Base-by-base conservation (phyloP, 1,139 yeast genomes). In the Geotrichum histeridarum region DNA sequence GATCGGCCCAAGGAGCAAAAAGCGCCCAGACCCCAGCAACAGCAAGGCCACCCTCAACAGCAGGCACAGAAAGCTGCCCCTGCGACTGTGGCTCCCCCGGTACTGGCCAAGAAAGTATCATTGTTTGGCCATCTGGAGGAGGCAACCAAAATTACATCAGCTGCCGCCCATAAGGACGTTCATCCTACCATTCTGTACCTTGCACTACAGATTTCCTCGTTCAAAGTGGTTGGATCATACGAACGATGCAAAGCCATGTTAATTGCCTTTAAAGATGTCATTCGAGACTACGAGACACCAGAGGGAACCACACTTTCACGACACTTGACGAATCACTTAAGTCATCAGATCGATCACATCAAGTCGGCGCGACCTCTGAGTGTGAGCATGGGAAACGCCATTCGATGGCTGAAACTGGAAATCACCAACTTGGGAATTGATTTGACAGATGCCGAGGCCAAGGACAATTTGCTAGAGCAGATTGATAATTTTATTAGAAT, bases 371-470 rank as follows among this genome's bases (percentile, higher is more conserved):
- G 99, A 60, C 98, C 98, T 0, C 76, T 94, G 55, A 83, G 95
- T 55, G 87, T 91, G 8, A 81, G 96, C 0, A 94, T 94, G 99
- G 99, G 99, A 52, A 93, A 91, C 72, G 94, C 98, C 2, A 94
- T 94, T 61, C 81, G 99, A 63, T 90, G 97, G 96, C 77, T 94
- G 61, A 94, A 94, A 68, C 98, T 91, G 72, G 94, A 88, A 67
- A 93, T 94, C 55, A 84, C 96, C 0, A 79, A 81, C 54, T 62
- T 72, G 45, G 80, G 87, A 50, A 81, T 86, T 56, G 95, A 86
- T 61, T 75, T 82, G 32, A 74, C 82, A 14, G 98, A 91, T 60
- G 75, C 73, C 15, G 82, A 79, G 45, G 96, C 97, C 42, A 91
- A 89, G 66, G 73, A 71, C n/a, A 72, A 76, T 37, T 76, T 94